Evolutionary conservation across 768 basidiomycete species (phyloP), one percentile per base, ranked within the genome.

Genomic region (Tricholoma matsutake): DNA sequence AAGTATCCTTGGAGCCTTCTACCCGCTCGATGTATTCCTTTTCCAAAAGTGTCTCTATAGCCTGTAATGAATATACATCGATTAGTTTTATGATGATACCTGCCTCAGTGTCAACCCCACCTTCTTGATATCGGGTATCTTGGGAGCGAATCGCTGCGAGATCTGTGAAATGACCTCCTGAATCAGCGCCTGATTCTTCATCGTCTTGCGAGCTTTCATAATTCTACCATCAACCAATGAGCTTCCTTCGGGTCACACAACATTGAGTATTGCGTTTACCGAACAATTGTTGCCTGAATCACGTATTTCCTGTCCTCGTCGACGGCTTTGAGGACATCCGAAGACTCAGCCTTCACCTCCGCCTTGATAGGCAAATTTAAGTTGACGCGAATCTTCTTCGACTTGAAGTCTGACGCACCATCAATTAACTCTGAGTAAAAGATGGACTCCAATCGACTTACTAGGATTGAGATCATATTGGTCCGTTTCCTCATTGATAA

Each of bases 21-120:
- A 94, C 90, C 22, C 96, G 89, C 72, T 98, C 96, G 67, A 99
- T 91, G 74, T 98, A 99, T 75, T 99, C 96, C 78, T 98, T 97
- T 80, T 98, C 97, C 54, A 98, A 80, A 29, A 99, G 79, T 14
- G 88, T 88, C 70, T 98, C 96, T 64, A 98, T 96, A 4, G 94
- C 92, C 90, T 91, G 61, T 45, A 66, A 39, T 16, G 54, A 64
- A n/a, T 5, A n/a, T 6, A 43, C 39, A 16, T 37, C 67, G 4
- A 32, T 53, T 9, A 31, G 29, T 7, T 32, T 2, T 14, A 32
- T 8, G 16, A 53, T 18, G 16, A 16, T 4, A 51, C 11, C 29
- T 28, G n/a, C 14, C 37, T 7, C 49, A 55, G 29, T 59, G 20
- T 31, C 10, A 6, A 25, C 67, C 75, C 5, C n/a, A 89, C 92